These are phyloP conservation scores for Macrolepiota fuliginosa DNA, from an alignment of 768 basidiomycete species.

Conservation along the genomic window DNA sequence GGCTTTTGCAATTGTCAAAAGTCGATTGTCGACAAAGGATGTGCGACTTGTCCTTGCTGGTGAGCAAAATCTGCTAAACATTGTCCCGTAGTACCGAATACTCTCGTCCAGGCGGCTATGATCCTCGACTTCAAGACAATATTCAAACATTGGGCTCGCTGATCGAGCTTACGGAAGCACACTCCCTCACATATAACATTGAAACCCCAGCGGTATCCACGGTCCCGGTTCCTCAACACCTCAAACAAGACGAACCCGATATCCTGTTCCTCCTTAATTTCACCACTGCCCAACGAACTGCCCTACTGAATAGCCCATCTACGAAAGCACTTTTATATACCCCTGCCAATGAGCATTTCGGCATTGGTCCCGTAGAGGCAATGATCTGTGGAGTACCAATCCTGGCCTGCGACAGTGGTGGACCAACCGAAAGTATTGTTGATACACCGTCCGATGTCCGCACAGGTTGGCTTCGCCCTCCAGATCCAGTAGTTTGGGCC, in stretches of 20 bases:
- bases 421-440: slow-evolving; percentile 84
- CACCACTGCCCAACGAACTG: slow-evolving; percentile 77
- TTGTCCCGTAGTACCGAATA: not conserved
- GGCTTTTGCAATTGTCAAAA: slow-evolving; percentile 61
- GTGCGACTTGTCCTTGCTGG: slow-evolving; percentile 81
- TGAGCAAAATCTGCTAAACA: slow-evolving; percentile 22
- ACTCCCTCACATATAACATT: slow-evolving; percentile 58
- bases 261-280: slow-evolving; percentile 93
- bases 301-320: slow-evolving; percentile 64
- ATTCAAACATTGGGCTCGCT: slow-evolving; percentile 63
- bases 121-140: slow-evolving; percentile 85
- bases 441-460: slow-evolving; percentile 34
- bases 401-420: slow-evolving; percentile 82
- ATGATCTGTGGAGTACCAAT: slow-evolving; percentile 93
- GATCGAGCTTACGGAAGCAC: slow-evolving; percentile 51
- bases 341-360: slow-evolving; percentile 94
- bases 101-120: slow-evolving; percentile 72
- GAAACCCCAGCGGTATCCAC: slow-evolving; percentile 45
- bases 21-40: slow-evolving; percentile 24
- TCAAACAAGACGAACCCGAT: slow-evolving; percentile 39
- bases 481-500: slow-evolving; percentile 69
- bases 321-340: slow-evolving; percentile 88
- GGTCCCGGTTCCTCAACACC: slow-evolving; percentile 9
- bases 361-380: slow-evolving; percentile 93
- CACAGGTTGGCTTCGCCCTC: slow-evolving; percentile 78